Percentiles rank a stretch among this genome's conserved stretches.
phyloP scores from a whole-genome alignment of 129 eudicot species.

The Centella asiatica region DNA sequence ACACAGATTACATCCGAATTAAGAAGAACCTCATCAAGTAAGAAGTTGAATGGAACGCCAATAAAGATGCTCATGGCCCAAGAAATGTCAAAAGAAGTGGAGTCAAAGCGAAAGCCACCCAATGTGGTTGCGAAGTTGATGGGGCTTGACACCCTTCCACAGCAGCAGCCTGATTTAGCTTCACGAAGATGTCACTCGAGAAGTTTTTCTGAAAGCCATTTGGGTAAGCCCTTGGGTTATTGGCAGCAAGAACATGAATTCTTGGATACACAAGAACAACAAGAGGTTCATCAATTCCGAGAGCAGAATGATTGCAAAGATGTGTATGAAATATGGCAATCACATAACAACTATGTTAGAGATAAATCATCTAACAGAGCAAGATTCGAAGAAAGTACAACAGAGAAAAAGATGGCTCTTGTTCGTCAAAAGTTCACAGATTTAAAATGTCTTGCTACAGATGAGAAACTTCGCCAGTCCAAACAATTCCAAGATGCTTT shows the following conservation, averaged over 20 bases:
- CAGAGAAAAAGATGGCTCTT: conserved; percentile 67
- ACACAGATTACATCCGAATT: conserved; percentile 59
- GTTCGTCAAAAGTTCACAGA: conserved; percentile 82
- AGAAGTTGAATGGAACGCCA: conserved; percentile 52
- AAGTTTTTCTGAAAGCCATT: conserved; percentile 44
- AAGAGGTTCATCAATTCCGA: conserved; percentile 28
- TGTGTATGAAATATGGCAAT: conserved; percentile 56
- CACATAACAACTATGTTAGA: conserved; percentile 26
- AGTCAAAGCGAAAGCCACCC: conserved; percentile 53
- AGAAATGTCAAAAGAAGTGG: conserved; percentile 86
- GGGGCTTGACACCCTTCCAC: conserved; percentile 83
- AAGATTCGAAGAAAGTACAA: conserved; percentile 29
- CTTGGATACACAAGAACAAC: conserved; percentile 16
- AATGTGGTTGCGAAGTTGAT: conserved; percentile 80
- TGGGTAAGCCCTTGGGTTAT: conserved; percentile 35
- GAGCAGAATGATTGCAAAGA: conserved; percentile 58
- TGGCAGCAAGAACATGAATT: conserved; percentile 50
- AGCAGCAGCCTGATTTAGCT: conserved; percentile 35
- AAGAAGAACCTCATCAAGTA: conserved; percentile 33
- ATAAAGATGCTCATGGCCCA: conserved; percentile 88
- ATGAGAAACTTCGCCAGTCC: conserved; percentile 76
- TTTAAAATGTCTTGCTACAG: conserved; percentile 74
- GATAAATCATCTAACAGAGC: conserved; percentile 51
- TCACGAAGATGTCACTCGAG: conserved; percentile 43
- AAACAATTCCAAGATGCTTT: conserved; percentile 93